Evolutionary conservation across 345 rosid species (phyloP).

Genomic region (Ceriops decandra): DNA sequence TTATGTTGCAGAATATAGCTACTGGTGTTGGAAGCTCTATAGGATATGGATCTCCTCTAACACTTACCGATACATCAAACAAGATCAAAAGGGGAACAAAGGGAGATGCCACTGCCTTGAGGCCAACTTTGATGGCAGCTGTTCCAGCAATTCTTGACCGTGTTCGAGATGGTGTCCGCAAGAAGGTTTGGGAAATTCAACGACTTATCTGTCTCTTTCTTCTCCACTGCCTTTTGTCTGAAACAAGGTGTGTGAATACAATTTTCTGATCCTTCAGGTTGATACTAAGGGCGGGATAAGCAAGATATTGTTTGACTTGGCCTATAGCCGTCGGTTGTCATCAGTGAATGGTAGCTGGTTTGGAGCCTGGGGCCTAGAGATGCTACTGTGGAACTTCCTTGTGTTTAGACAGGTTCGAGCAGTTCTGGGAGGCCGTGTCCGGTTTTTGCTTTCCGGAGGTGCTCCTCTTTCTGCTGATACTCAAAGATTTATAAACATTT

Average conservation of each 20-base stretch:
- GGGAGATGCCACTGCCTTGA: conserved; percentile 79
- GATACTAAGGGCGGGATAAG: conserved; percentile 79
- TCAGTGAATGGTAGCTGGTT: conserved; percentile 95
- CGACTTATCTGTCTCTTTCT: conserved; percentile 1
- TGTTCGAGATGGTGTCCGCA: conserved; percentile 92
- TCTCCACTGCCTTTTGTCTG: background rate
- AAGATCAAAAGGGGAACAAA: conserved; percentile 87
- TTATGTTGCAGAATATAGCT: conserved; percentile 56
- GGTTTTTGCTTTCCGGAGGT: conserved; percentile 97
- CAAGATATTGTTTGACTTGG: conserved; percentile 78
- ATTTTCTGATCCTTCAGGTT: conserved; percentile 47
- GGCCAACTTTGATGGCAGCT: conserved; percentile 92
- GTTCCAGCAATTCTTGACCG: conserved; percentile 99
- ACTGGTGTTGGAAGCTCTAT: conserved; percentile 86
- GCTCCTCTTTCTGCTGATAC: conserved; percentile 96
- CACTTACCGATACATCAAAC: conserved; percentile 92
- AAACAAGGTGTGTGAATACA: conserved; percentile 8
- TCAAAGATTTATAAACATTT: conserved; percentile 98
- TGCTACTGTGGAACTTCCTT: conserved; percentile 73
- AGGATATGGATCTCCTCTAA: conserved; percentile 94
- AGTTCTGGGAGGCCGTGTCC: conserved; percentile 80
- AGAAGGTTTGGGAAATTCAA: conserved; percentile 54
- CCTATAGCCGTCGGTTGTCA: conserved; percentile 83
- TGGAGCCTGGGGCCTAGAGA: conserved; percentile 94
- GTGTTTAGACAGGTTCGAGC: conserved; percentile 86